Evolutionary conservation across 345 rosid species (phyloP), one percentile per base, ranked within the genome.

Genomic region (Euclidium syriacum): DNA sequence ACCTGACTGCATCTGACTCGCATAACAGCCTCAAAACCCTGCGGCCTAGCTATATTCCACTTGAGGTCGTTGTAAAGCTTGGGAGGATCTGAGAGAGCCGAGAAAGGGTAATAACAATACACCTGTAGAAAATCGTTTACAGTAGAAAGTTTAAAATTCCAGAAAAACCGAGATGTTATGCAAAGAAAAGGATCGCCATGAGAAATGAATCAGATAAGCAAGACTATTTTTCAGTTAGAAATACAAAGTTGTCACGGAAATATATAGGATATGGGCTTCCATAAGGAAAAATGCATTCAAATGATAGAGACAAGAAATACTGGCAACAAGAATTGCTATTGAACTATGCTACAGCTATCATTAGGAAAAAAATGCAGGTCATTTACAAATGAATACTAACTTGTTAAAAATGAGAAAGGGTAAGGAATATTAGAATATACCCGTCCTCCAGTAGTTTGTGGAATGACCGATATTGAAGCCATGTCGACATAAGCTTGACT

Each of bases 401-500:
- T 53, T 44, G 16, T 53, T 29, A 6, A 53, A 14, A 29, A 52
- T 52, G 41, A 62, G 18, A 27, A 27, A 61, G 24, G 55, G 7
- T 26, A 61, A 29, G 41, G 33, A 60, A 58, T 26, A 41, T 44
- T 23, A 58, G 40, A 32, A 62, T 15, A 50, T 75, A 94, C 95
- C 96, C 90, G 97, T 65, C 97, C 97, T 76, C 99, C 99, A 35
- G 97, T 87, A 19, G 88, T 90, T 79, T 80, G 83, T 25, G 99
- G 97, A 66, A 95, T 83, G 41, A 80, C 96, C 44, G 95, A 83
- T 60, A 88, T 74, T 32, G 99, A 95, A 60, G 96, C 92, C 61
- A 88, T 82, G 75, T 95, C 99, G 48, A 88, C 84, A 56, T 95
- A 90, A 46, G 80, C 77, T 80, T 95, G 97, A 75, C 86, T 68